A percentile compares a stretch with the other conserved stretches of the same genome.
Conservation (phyloP, 345 rosid genomes). For the Mercurialis annua region DNA sequence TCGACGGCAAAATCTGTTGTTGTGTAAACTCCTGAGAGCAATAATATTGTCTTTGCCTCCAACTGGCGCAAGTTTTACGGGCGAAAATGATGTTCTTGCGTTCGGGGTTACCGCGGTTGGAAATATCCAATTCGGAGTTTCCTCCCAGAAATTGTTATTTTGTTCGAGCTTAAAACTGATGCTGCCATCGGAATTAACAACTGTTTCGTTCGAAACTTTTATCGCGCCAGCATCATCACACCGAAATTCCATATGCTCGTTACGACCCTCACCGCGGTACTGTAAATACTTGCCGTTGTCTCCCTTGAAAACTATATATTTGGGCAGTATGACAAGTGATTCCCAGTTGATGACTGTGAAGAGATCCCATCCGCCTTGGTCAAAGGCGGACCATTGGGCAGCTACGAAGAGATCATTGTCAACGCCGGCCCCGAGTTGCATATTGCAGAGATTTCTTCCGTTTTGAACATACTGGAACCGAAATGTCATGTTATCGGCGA, state of each 20-base stretch:
- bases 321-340: neutral
- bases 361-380: neutral
- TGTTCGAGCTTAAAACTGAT: neutral
- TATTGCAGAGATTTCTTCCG: neutral
- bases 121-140: neutral
- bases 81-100: neutral
- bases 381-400: neutral
- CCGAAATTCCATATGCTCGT: neutral
- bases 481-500: neutral
- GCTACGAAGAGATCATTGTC: neutral
- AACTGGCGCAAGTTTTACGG: neutral
- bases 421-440: neutral
- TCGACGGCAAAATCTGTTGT: neutral
- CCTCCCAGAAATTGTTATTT: neutral
- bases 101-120: neutral
- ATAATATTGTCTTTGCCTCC: neutral
- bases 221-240: neutral
- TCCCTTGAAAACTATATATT: neutral
- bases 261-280: neutral
- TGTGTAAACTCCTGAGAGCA: neutral
- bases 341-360: constrained; percentile 2
- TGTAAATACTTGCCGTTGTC: constrained; percentile 1
- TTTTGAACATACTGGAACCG: neutral
- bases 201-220: neutral
- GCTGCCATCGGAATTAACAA: neutral